Evolutionary conservation across 2,329 filamentous ascomycete species (phyloP), one percentile per base, ranked within the genome.

Genomic region (Neobulgaria alba): DNA sequence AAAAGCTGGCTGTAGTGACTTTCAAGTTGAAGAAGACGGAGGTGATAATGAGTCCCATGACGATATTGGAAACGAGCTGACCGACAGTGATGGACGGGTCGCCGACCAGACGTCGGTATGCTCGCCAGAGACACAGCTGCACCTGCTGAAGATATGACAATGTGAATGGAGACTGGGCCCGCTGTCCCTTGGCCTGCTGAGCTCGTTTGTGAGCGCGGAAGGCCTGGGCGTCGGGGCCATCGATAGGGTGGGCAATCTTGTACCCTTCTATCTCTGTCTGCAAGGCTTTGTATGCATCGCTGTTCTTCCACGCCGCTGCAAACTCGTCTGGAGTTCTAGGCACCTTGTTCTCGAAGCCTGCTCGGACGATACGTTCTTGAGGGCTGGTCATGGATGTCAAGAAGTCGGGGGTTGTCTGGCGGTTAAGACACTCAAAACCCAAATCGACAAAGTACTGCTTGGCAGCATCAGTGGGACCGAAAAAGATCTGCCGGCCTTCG

Each of bases 401-500:
- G 60, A 89, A 89, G 57, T 89, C 84, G 2, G 77, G 43, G 1
- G 52, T 54, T 16, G 53, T 56, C 29, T 55, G 51, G 10, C 70
- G 79, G 79, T 10, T 82, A 70, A 20, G 77, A 71, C 0, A 82
- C 79, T 75, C 67, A 51, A 86, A 88, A 0, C 84, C 83, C 19
- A 88, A 66, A 15, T 73, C 63, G 38, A 78, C 62, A 47, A 88
- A 87, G 56, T 83, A 88, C 26, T 69, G 61, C 55, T 75, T 82
- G 2, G 83, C 83, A 1, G 72, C 63, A 3, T 72, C 68, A 0
- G 74, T 68, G 0, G 67, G 68, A 1, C 84, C 84, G 51, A 78
- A 89, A 63, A 77, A 90, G 48, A 89, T 88, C 55, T 88, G 74
- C 0, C 79, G 72, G 0, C 85, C 85, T 55, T 88, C 80, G n/a